Conservation (phyloP, 257 asterid species). For the Linderniella brevidens region DNA sequence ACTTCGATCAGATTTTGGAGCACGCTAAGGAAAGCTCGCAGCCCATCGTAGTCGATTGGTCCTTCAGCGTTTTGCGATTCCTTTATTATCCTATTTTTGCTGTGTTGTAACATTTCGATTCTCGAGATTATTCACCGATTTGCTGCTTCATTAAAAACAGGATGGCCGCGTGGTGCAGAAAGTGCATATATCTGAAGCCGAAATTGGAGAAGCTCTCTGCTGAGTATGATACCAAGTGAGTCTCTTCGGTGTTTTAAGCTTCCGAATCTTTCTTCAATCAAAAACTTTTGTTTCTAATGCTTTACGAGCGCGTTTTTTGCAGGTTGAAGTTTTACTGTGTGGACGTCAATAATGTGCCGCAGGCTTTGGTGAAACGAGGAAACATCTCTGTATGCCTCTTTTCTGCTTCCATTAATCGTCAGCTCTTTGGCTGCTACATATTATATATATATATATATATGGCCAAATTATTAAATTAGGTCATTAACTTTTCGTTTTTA, state of each 20-base stretch:
- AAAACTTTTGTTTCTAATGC: background rate
- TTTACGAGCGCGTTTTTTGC: background rate
- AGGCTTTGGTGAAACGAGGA: conserved; percentile 68
- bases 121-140: background rate
- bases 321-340: conserved; percentile 60
- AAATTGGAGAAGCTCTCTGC: conserved; percentile 80
- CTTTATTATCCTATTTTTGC: background rate
- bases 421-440: background rate
- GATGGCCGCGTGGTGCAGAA: conserved; percentile 98
- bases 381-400: conserved; percentile 48
- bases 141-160: conserved; percentile 13
- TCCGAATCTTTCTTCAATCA: background rate
- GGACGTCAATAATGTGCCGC: conserved; percentile 85
- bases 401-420: background rate
- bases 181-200: conserved; percentile 88
- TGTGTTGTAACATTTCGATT: background rate
- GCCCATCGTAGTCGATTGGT: conserved; percentile 74
- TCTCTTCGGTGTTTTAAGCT: background rate
- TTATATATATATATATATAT: background rate
- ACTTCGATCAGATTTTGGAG: conserved; percentile 50
- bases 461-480: too few species aligned
- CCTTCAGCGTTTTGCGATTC: background rate
- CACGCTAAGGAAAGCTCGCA: conserved; percentile 40
- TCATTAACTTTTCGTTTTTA: too few species aligned
- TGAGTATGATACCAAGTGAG: conserved; percentile 69